These are phyloP conservation scores for Linanthus parryae DNA, from an alignment of 148 eudicot species.

Conservation along the genomic window DNA sequence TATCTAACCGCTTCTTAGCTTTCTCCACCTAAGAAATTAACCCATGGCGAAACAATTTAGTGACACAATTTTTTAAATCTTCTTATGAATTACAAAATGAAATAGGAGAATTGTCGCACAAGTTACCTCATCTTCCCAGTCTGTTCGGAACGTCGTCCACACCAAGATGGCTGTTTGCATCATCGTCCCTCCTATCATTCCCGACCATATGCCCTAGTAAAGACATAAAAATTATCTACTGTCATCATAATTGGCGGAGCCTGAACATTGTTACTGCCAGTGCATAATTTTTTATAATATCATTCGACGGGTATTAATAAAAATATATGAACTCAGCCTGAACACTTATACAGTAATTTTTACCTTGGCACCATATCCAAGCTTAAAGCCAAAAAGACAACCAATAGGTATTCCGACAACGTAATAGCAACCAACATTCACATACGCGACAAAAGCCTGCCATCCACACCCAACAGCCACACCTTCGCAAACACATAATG, in stretches of 20 bases:
- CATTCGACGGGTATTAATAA: too few relatives aligned
- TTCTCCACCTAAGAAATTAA: constrained; percentile 3
- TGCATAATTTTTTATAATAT: too few relatives aligned
- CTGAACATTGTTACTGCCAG: too few relatives aligned
- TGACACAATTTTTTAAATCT: background rate
- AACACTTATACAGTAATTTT: too few relatives aligned
- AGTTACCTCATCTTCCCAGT: background rate
- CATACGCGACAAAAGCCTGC: constrained; percentile 39
- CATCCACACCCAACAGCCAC: constrained; percentile 43
- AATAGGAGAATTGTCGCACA: background rate
- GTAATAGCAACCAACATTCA: constrained; percentile 34
- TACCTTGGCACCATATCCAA: constrained; percentile 48
- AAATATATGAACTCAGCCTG: too few relatives aligned
- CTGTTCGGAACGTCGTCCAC: constrained; percentile 21
- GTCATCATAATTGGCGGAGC: too few relatives aligned
- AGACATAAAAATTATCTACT: background rate
- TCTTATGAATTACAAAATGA: background rate
- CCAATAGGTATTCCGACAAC: constrained; percentile 61
- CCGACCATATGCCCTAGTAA: constrained; percentile 87
- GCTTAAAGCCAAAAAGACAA: constrained; percentile 42
- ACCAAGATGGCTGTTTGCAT: constrained; percentile 63
- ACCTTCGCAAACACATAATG: too few relatives aligned
- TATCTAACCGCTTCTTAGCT: constrained; percentile 5
- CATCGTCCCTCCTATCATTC: constrained; percentile 81
- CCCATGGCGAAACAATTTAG: background rate